Evolutionary conservation across 345 rosid species (phyloP).

Genomic region (Iberis pinnata): DNA sequence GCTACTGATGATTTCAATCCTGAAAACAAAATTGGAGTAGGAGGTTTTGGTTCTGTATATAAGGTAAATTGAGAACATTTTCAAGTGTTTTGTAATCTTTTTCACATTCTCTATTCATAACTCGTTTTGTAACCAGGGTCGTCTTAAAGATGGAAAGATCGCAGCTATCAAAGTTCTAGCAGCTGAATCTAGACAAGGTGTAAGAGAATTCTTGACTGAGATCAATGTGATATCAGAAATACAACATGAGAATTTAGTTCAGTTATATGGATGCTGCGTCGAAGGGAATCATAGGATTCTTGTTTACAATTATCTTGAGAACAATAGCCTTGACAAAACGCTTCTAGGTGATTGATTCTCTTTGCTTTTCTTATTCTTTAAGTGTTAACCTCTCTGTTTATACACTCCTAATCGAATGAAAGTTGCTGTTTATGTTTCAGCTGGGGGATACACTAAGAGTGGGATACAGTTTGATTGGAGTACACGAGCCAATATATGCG

Average conservation of each 20-base stretch:
- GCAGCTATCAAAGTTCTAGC: constrained; percentile 92
- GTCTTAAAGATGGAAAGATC: constrained; percentile 62
- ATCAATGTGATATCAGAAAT: constrained; percentile 65
- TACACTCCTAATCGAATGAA: constrained; percentile 37
- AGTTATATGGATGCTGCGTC: constrained; percentile 85
- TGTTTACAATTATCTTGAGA: constrained; percentile 85
- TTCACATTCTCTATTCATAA: constrained; percentile 26
- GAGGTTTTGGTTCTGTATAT: constrained; percentile 91
- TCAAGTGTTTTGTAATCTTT: too few species aligned
- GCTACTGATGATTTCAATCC: not conserved
- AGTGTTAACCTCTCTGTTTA: constrained; percentile 12
- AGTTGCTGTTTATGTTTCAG: constrained; percentile 53
- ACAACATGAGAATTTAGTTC: constrained; percentile 77
- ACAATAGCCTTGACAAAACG: constrained; percentile 78
- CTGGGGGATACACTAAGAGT: constrained; percentile 39
- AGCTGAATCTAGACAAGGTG: constrained; percentile 91
- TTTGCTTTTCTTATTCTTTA: not conserved
- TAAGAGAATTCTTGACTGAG: constrained; percentile 77
- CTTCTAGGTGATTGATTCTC: constrained; percentile 64
- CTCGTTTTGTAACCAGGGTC: constrained; percentile 79
- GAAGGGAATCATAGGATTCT: constrained; percentile 74
- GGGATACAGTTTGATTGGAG: constrained; percentile 72
- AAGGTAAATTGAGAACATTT: constrained; percentile 41
- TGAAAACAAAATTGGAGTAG: constrained; percentile 45
- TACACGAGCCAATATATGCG: constrained; percentile 56